Evolutionary conservation across 2,329 filamentous ascomycete genomes (phyloP).

Genomic region (Coniochaeta prunicola): DNA sequence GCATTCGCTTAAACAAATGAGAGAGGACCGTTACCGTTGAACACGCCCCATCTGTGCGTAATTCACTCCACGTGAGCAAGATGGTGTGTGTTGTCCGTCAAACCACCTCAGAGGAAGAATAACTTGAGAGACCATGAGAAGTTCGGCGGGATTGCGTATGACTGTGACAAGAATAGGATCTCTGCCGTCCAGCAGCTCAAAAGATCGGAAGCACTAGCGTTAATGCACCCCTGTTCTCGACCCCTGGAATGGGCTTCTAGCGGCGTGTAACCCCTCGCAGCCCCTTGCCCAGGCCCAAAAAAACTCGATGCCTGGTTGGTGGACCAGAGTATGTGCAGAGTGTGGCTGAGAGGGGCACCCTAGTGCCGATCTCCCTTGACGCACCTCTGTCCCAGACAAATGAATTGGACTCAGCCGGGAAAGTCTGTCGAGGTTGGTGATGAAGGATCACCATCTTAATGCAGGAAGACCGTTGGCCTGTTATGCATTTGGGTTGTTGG

Average conservation of each 20-base stretch:
- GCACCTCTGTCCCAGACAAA: not conserved
- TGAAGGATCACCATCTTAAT: not conserved
- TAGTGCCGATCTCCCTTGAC: conserved; percentile 1
- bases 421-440: not conserved
- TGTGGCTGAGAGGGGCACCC: conserved; percentile 1
- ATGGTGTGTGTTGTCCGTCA: no score
- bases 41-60: no score
- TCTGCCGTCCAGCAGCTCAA: not conserved
- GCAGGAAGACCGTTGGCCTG: no score
- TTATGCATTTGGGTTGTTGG: no score
- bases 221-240: not conserved
- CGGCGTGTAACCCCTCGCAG: not conserved
- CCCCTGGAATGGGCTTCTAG: not conserved
- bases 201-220: not conserved
- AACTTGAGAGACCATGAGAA: no score
- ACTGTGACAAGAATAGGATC: not conserved
- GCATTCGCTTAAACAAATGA: no score
- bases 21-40: no score
- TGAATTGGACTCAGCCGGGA: not conserved
- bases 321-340: not conserved
- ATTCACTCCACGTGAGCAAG: no score
- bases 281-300: not conserved
- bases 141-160: not conserved
- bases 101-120: no score
- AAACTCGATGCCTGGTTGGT: not conserved